Evolutionary conservation across 2,329 filamentous ascomycete species (phyloP), one percentile per base, ranked within the genome.

Genomic region (Didymella arachidicola): DNA sequence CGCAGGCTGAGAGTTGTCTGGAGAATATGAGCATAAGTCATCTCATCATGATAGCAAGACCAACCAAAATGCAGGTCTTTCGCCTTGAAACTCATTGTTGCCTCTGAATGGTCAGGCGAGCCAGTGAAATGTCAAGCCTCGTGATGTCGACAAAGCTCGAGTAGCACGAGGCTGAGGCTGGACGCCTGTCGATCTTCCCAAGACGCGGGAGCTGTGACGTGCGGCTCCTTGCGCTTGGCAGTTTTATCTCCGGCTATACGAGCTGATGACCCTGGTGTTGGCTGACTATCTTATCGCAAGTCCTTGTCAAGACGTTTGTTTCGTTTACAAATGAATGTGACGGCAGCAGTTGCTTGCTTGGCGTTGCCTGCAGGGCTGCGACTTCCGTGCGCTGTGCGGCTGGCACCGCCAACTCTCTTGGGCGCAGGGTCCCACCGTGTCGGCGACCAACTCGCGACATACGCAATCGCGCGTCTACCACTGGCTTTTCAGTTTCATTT

Each of bases 51-150:
- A 3, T n/a, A 18, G 19, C 8, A 4, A 10, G 12, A 36, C 61
- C 27, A 51, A 79, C 84, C 82, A 81, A 91, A 93, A 57, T 83
- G 82, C 47, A 93, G 83, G 75, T 91, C 88, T 69, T 90, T 91
- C 67, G 86, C 81, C 52, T 86, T 91, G 72, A 91, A 78, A 60
- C 78, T 80, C 79, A 82, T 89, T 69, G 6, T 26, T 8, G 11
- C 43, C 16, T 41, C 27, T 19, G 34, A 12, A 27, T 19, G 25
- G 7, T 18, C 3, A 27, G 22, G 22, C 4, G 5, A 22, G 14
- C 11, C n/a, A 27, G 36, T 2, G 41, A 30, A 22, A 32, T 7
- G 10, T 18, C 14, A 46, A 30, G 38, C 39, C 39, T 25, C 30
- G 39, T 41, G 22, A 22, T 54, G 56, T 50, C 19, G 25, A 26